A percentile compares a stretch with the other conserved stretches of the same genome.
Conservation (phyloP, 805 yeast genomes). For the Nakazawaea laoshanensis region DNA sequence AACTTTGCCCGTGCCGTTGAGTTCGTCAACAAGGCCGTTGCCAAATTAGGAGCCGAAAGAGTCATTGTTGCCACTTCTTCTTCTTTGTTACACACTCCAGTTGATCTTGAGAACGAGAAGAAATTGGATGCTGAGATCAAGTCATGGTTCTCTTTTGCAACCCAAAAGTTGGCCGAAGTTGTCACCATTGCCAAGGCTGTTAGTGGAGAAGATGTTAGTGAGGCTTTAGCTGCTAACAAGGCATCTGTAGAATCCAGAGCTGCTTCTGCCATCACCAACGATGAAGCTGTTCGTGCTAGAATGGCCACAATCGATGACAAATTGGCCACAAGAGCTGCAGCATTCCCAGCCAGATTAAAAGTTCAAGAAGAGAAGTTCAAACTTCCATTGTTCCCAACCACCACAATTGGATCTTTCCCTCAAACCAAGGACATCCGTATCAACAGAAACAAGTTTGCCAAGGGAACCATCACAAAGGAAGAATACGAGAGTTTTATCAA, state of each 20-base stretch:
- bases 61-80: conserved; percentile 93
- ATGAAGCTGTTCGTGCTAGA: conserved; percentile 84
- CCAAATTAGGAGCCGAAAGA: conserved; percentile 76
- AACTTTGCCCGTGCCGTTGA: conserved; percentile 83
- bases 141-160: conserved; percentile 98
- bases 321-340: conserved; percentile 74
- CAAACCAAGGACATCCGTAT: conserved; percentile 99
- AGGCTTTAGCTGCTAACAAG: conserved; percentile 77
- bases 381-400: conserved; percentile 98
- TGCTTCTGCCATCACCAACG: conserved; percentile 83
- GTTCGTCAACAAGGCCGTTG: conserved; percentile 74
- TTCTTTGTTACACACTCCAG: conserved; percentile 97
- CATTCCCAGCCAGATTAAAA: conserved; percentile 80
- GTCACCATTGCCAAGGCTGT: conserved; percentile 84
- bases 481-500: conserved; percentile 95
- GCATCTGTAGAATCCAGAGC: conserved; percentile 78
- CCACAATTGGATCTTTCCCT: conserved; percentile 99
- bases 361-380: conserved; percentile 83
- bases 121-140: conserved; percentile 86
- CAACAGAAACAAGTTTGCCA: conserved; percentile 95
- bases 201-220: conserved; percentile 73
- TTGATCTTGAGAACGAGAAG: conserved; percentile 86
- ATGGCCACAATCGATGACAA: conserved; percentile 67
- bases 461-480: conserved; percentile 93
- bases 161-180: conserved; percentile 91